Evolutionary conservation across 2,329 filamentous ascomycete species (phyloP).

Genomic region (Aspergillus ustus): DNA sequence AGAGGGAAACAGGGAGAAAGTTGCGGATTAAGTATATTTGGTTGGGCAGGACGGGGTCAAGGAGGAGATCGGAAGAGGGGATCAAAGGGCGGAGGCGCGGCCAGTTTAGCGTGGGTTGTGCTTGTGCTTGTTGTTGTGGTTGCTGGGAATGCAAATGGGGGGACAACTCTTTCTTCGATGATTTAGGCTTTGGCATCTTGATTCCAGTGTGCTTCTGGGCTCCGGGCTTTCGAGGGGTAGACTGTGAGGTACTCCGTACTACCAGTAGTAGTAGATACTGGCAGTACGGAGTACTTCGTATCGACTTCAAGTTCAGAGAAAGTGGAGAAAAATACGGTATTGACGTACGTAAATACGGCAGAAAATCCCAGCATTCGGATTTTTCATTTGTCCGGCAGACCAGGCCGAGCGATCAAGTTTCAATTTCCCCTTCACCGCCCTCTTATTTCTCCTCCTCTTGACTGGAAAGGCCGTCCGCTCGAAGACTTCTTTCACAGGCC

Average conservation of each 20-base stretch:
- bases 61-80: constrained; percentile 66
- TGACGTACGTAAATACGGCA: constrained; percentile 1
- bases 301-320: background rate
- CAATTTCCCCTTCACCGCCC: constrained; percentile 18
- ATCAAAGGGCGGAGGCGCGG: constrained; percentile 72
- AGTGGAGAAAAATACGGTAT: background rate
- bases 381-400: constrained; percentile 7
- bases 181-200: constrained; percentile 31
- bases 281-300: no score
- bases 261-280: background rate
- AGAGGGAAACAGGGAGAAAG: constrained; percentile 76
- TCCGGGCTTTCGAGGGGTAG: background rate
- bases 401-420: constrained; percentile 1
- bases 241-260: no score
- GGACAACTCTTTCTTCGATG: constrained; percentile 19
- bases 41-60: constrained; percentile 61
- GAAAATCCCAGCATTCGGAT: constrained; percentile 19
- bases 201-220: background rate
- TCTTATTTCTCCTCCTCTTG: constrained; percentile 25
- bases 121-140: constrained; percentile 10
- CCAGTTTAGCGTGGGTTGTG: constrained; percentile 61
- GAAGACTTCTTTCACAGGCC: constrained; percentile 20
- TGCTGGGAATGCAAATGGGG: constrained; percentile 1
- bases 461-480: constrained; percentile 18
- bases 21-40: constrained; percentile 76